phyloP scores from a whole-genome alignment of 805 yeast genomes.

The Candida chauliodis region DNA sequence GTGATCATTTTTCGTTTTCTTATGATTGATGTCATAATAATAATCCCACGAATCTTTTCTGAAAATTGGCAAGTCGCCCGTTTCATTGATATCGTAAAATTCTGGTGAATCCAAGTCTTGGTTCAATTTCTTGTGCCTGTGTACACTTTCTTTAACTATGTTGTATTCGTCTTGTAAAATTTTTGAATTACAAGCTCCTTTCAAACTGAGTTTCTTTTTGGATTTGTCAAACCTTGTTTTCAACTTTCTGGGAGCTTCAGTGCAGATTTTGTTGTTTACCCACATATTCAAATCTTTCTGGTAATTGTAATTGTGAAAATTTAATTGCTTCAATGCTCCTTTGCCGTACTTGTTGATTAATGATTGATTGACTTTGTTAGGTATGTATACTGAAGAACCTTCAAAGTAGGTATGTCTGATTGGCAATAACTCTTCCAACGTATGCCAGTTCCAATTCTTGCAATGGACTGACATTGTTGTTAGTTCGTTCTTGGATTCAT shows the following conservation, averaged over 20 bases:
- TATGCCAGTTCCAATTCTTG: slow-evolving; percentile 39
- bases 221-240: slow-evolving; percentile 21
- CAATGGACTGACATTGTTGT: slow-evolving; percentile 29
- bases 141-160: slow-evolving; percentile 21
- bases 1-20: slow-evolving; percentile 13
- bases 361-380: slow-evolving; percentile 29
- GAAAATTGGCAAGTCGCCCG: slow-evolving; percentile 35
- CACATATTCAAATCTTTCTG: slow-evolving; percentile 43
- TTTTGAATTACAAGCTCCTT: slow-evolving; percentile 37
- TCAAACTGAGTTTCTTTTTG: slow-evolving; percentile 23
- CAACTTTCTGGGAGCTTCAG: slow-evolving; percentile 22
- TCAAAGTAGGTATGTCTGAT: slow-evolving; percentile 35
- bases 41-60: slow-evolving; percentile 39
- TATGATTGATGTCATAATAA: slow-evolving; percentile 20
- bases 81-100: slow-evolving; percentile 19
- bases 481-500: slow-evolving; percentile 4
- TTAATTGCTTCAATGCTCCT: slow-evolving; percentile 23
- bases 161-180: slow-evolving; percentile 37
- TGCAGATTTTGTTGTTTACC: slow-evolving; percentile 44
- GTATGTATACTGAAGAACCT: slow-evolving; percentile 34
- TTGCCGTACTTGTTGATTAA: slow-evolving; percentile 30
- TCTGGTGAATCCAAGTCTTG: slow-evolving; percentile 21
- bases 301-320: slow-evolving; percentile 31
- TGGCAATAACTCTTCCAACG: slow-evolving; percentile 32
- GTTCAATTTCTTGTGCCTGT: slow-evolving; percentile 22